A percentile compares a stretch with the other conserved stretches of the same genome.
These are phyloP conservation scores for Chrysoporthe puriensis DNA, from an alignment of 2,329 filamentous ascomycete genomes.

Conservation along the genomic window DNA sequence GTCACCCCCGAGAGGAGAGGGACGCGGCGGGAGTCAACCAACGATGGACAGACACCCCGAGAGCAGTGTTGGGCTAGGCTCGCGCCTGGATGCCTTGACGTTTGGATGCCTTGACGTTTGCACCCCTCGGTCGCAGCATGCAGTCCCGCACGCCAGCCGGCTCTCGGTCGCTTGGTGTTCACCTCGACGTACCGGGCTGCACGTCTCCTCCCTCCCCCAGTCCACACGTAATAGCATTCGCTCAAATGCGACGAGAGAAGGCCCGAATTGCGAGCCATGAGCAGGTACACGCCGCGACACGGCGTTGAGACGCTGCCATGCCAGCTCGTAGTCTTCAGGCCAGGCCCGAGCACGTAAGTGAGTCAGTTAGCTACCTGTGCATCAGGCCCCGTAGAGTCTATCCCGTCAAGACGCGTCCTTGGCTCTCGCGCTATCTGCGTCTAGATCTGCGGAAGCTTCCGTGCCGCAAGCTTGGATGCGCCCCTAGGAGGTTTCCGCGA, in stretches of 20 bases:
- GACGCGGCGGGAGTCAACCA: too few species aligned
- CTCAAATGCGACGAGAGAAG: not conserved
- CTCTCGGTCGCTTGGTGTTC: not conserved
- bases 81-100: not conserved
- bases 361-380: not conserved
- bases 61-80: not conserved
- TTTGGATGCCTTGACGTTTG: not conserved
- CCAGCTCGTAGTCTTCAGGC: not conserved
- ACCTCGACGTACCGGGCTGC: not conserved
- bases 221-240: too few species aligned
- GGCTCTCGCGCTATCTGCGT: too few species aligned
- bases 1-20: not conserved
- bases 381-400: not conserved
- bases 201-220: not conserved
- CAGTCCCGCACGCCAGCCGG: not conserved
- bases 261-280: not conserved
- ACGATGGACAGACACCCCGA: not conserved
- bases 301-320: not conserved
- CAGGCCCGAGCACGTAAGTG: not conserved
- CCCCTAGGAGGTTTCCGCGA: too few species aligned
- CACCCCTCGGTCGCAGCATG: not conserved
- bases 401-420: too few species aligned
- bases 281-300: not conserved
- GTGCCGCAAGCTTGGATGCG: too few species aligned
- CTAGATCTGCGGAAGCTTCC: too few species aligned